These are phyloP conservation scores for Fusarium sp. DNA, from an alignment of 2,329 filamentous ascomycete genomes.

Conservation along the genomic window DNA sequence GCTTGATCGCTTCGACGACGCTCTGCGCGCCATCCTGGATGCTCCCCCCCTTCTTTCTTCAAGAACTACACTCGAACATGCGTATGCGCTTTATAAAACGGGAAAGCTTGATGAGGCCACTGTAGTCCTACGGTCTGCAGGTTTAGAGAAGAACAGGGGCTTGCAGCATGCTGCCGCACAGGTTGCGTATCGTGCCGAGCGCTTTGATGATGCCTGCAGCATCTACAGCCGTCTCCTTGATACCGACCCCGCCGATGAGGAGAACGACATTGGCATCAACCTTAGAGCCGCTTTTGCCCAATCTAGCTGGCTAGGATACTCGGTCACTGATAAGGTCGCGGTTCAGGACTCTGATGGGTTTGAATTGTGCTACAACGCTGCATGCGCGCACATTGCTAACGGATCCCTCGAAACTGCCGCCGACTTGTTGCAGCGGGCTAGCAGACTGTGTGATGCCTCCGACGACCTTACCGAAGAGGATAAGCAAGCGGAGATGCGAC, in stretches of 20 bases:
- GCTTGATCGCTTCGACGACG: conserved; percentile 84
- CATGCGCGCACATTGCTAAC: conserved; percentile 77
- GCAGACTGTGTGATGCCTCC: conserved; percentile 76
- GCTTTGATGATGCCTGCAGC: conserved; percentile 73
- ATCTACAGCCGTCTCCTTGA: conserved; percentile 71
- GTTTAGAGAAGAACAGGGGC: conserved; percentile 48
- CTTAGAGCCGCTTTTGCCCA: conserved; percentile 78
- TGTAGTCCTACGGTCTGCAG: conserved; percentile 52
- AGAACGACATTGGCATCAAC: conserved; percentile 82
- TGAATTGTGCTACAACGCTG: conserved; percentile 84
- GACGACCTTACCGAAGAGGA: conserved; percentile 81
- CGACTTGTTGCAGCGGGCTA: conserved; percentile 75
- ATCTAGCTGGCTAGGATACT: conserved; percentile 72
- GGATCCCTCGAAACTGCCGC: conserved; percentile 74
- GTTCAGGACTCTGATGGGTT: conserved; percentile 77
- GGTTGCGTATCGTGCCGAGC: conserved; percentile 78
- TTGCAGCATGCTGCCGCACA: conserved; percentile 70
- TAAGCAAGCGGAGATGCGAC: conserved; percentile 77
- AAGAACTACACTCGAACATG: conserved; percentile 74
- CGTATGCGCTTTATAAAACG: conserved; percentile 87
- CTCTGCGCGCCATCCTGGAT: conserved; percentile 74
- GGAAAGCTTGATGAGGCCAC: conserved; percentile 76
- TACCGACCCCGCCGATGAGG: conserved; percentile 67
- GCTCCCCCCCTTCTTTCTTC: conserved; percentile 70
- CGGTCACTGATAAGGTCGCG: conserved; percentile 57